These are phyloP conservation scores for Nidula microcarpa DNA, from an alignment of 768 basidiomycete genomes.

Conservation along the genomic window DNA sequence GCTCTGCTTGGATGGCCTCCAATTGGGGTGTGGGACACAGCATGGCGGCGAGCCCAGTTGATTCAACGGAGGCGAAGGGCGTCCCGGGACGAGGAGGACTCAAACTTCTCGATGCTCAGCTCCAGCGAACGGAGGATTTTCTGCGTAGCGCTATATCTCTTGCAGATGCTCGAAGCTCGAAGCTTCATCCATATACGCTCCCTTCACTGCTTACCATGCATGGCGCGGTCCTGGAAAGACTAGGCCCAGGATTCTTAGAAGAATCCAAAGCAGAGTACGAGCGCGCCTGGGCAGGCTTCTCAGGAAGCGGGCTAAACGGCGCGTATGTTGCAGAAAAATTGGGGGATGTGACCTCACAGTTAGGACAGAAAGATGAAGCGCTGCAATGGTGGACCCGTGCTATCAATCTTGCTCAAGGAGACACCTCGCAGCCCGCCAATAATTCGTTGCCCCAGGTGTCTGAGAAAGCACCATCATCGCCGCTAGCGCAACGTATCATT, in stretches of 20 bases:
- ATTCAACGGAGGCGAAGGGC: constrained; percentile 28
- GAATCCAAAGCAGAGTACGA: constrained; percentile 57
- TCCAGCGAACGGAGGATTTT: constrained; percentile 52
- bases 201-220: constrained; percentile 52
- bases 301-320: constrained; percentile 34
- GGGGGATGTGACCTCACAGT: constrained; percentile 58
- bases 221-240: constrained; percentile 55
- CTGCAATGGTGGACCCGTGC: constrained; percentile 68
- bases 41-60: constrained; percentile 16
- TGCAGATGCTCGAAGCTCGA: constrained; percentile 35
- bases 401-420: constrained; percentile 38
- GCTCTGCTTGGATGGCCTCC: constrained; percentile 70
- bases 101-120: constrained; percentile 48
- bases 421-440: constrained; percentile 7
- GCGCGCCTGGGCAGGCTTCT: constrained; percentile 49
- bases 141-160: constrained; percentile 45
- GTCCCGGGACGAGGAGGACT: constrained; percentile 23
- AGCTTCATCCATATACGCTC: constrained; percentile 47
- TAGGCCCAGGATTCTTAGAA: constrained; percentile 49
- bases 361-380: constrained; percentile 52
- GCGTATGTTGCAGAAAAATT: constrained; percentile 62
- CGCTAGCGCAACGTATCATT: constrained; percentile 60
- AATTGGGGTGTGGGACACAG: constrained; percentile 55
- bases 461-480: constrained; percentile 44
- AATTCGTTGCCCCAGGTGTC: constrained; percentile 25